Evolutionary conservation across 768 basidiomycete genomes (phyloP).

Genomic region (Termitomyces heimii): DNA sequence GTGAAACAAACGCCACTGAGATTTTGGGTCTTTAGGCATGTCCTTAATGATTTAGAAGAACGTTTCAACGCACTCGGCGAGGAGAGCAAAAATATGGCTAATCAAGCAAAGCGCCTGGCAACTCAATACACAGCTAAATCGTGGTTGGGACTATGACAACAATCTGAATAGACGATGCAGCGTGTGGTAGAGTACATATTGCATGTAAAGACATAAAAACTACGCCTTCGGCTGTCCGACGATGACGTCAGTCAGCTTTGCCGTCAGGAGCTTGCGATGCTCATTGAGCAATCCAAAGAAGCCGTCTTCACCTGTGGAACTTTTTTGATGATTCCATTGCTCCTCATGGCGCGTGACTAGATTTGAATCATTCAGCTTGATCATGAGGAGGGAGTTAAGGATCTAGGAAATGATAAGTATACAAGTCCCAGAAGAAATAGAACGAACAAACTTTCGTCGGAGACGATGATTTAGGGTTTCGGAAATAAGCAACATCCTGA

Average conservation of each 20-base stretch:
- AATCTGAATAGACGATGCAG: neutral
- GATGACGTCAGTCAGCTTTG: neutral
- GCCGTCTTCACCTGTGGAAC: neutral
- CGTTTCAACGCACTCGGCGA: conserved; percentile 59
- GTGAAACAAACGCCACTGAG: neutral
- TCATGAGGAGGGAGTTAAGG: neutral
- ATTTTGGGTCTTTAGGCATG: conserved; percentile 36
- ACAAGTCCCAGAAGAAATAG: neutral
- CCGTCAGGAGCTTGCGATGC: neutral
- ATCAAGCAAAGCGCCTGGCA: conserved; percentile 63
- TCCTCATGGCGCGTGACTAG: neutral
- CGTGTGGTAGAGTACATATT: neutral
- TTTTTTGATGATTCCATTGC: conserved; percentile 1
- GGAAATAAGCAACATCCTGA: neutral
- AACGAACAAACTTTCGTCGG: neutral
- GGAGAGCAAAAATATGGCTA: conserved; percentile 60
- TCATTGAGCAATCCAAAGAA: neutral
- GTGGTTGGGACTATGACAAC: conserved; percentile 49
- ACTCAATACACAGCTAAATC: conserved; percentile 56
- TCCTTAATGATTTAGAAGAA: conserved; percentile 55
- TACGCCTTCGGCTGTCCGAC: neutral
- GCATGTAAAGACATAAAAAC: too few species aligned
- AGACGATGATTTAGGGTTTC: neutral
- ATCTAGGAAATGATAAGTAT: neutral
- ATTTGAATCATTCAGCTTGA: neutral